Evolutionary conservation across 2,329 filamentous ascomycete species (phyloP), one percentile per base, ranked within the genome.

Genomic region (Karstenula rhodostoma): DNA sequence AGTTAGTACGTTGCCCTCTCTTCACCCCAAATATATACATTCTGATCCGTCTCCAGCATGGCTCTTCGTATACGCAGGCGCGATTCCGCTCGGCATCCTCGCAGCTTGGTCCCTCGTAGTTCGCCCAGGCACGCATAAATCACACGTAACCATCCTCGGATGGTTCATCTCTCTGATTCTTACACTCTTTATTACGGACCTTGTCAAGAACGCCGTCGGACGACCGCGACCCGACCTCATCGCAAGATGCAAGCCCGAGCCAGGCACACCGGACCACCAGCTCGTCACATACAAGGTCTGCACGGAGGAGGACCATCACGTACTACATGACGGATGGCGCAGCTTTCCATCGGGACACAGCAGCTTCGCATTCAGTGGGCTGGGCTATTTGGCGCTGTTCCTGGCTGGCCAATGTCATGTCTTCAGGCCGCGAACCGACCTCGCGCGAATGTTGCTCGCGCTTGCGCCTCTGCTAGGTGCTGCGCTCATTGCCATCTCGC

Each of bases 201-300:
- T 81, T 29, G 85, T 98, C 73, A 99, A 99, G 79, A 97, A 96
- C 74, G 86, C 90, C 10, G 91, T 94, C 27, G 92, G 92, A 9
- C 82, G 92, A 12, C 92, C 93, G 32, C 87, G 94, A 7, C 94
- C 94, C 4, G 94, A 98, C 78, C 81, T 97, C 37, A 87, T 98
- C 44, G 88, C 90, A n/a, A 89, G 95, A 40, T 99, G 95, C 79
- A 89, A 91, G 65, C 94, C 95, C 0, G 80, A 76, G 33, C 72
- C 82, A 15, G 85, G 83, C 8, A 88, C 87, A 0, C 83, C 87
- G 0, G 78, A 78, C 53, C 80, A 88, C 64, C 70, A 78, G 33
- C 78, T 89, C 50, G 83, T 89, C 29, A 87, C 85, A 17, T 86
- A 89, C 52, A 83, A 86, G 33, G 86, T 94, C 2, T 96, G 92